phyloP scores from a whole-genome alignment of 257 asterid species.

The Ocimum tenuiflorum region DNA sequence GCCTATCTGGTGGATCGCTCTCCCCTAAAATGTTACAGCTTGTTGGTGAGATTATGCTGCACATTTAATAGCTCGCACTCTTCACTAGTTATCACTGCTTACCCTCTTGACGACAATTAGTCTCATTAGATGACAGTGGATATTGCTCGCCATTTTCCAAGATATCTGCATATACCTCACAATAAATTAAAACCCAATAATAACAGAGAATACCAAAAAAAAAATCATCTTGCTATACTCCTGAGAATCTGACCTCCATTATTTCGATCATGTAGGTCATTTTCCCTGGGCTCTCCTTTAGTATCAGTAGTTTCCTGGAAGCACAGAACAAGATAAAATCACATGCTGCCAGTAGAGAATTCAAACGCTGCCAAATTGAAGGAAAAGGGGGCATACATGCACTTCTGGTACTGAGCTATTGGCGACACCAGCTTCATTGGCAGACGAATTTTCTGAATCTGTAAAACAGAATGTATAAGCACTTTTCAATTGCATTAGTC shows the following conservation, averaged over 20 bases:
- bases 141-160: constrained; percentile 32
- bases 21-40: constrained; percentile 65
- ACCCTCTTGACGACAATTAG: constrained; percentile 47
- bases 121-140: constrained; percentile 32
- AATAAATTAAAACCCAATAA: constrained; percentile 5
- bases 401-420: constrained; percentile 29
- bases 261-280: constrained; percentile 17
- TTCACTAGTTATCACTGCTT: constrained; percentile 52
- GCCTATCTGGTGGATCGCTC: constrained; percentile 61
- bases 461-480: constrained; percentile 11
- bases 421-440: constrained; percentile 35
- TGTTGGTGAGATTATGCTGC: constrained; percentile 51
- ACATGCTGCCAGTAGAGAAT: constrained; percentile 4
- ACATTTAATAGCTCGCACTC: constrained; percentile 44
- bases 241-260: constrained; percentile 37
- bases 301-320: constrained; percentile 36
- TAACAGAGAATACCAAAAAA: neutral
- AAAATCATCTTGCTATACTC: neutral
- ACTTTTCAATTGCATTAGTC: neutral
- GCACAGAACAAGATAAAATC: too few species aligned
- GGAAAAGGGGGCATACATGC: constrained; percentile 31
- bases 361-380: neutral
- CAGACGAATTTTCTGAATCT: constrained; percentile 53
- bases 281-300: constrained; percentile 29
- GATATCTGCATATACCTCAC: constrained; percentile 23